Percentiles rank a stretch among this genome's conserved stretches.
Evolutionary conservation across 148 eudicot genomes (phyloP).

Genomic region (Pouteria glomerata): DNA sequence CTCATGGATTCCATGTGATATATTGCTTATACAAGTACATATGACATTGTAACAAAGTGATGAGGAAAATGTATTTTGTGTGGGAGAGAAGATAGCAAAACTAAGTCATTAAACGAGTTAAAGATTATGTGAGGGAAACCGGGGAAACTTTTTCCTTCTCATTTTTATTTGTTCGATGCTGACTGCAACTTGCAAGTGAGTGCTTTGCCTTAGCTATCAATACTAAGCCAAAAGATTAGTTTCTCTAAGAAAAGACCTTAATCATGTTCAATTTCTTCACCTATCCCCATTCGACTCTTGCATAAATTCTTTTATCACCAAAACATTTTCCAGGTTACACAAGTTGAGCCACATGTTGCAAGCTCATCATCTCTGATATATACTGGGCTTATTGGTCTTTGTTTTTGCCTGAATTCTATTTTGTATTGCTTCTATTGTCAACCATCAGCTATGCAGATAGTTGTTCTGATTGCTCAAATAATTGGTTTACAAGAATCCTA

Average conservation of each 20-base stretch:
- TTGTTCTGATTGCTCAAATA: not conserved
- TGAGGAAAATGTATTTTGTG: not conserved
- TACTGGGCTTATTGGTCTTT: no score
- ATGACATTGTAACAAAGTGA: not conserved
- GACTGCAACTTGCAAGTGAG: not conserved
- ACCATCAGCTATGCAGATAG: no score
- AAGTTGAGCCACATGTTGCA: no score
- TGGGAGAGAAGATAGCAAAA: not conserved
- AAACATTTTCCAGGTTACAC: no score
- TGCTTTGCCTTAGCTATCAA: not conserved
- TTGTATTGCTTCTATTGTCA: no score
- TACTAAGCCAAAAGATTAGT: not conserved
- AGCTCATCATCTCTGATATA: no score
- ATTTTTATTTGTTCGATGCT: not conserved
- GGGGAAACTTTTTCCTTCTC: not conserved
- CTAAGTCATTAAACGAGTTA: not conserved
- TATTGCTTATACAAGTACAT: not conserved
- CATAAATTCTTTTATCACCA: no score
- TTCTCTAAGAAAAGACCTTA: no score
- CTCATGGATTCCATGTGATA: not conserved
- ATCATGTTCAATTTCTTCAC: no score
- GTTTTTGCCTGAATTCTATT: no score
- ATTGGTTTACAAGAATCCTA: not conserved
- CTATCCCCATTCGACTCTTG: no score
- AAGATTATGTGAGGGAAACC: not conserved